Conservation (phyloP, 495 filamentous ascomycete genomes). For the Aspergillus affinis region DNA sequence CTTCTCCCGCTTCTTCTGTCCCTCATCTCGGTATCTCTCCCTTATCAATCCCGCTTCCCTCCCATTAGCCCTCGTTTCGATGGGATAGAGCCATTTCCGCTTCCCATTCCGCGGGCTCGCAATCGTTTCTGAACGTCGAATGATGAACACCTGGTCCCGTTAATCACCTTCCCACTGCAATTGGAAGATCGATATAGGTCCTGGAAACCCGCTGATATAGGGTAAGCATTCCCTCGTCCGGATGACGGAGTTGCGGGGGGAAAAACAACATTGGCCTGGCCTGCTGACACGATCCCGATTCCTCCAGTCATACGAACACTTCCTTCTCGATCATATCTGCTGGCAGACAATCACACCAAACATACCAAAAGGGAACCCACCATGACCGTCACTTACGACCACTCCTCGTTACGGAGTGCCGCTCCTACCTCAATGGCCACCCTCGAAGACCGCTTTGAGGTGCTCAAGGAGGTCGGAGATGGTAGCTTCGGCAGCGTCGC, state of each 20-base stretch:
- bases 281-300: constrained; percentile 8
- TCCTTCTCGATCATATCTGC: constrained; percentile 39
- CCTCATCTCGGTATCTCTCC: constrained; percentile 12
- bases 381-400: constrained; percentile 70
- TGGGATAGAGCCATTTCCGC: constrained; percentile 17
- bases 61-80: constrained; percentile 11
- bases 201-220: constrained; percentile 15
- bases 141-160: constrained; percentile 25
- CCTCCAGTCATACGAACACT: constrained; percentile 18
- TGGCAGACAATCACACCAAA: constrained; percentile 33
- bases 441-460: constrained; percentile 87
- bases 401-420: constrained; percentile 54
- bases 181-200: constrained; percentile 18
- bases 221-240: not conserved
- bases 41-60: constrained; percentile 10
- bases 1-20: constrained; percentile 22
- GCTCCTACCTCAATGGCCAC: constrained; percentile 50
- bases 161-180: constrained; percentile 20
- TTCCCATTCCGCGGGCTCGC: constrained; percentile 13
- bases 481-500: constrained; percentile 97
- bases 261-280: not conserved
- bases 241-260: not conserved
- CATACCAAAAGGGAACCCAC: constrained; percentile 32
- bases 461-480: constrained; percentile 97
- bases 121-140: constrained; percentile 20